Percentiles rank a stretch among this genome's conserved stretches.
These are phyloP conservation scores for Hondaea fermentalgiana DNA, from an alignment of 108 stramenopile genomes.

Conservation along the genomic window DNA sequence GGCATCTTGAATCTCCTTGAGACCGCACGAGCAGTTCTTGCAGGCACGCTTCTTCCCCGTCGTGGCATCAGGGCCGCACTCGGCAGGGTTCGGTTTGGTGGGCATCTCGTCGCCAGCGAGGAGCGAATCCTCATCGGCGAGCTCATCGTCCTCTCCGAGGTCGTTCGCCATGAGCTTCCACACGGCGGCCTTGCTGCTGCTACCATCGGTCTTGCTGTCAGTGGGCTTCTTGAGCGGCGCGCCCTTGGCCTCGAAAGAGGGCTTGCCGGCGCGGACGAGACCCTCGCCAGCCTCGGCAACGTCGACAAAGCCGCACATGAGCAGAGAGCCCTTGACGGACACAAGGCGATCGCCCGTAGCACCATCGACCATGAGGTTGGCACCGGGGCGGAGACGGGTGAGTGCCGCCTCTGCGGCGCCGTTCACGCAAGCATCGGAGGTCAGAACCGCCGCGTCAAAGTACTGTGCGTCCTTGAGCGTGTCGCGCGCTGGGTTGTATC, in stretches of 20 bases:
- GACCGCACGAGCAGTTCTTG: conserved; percentile 93
- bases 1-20: conserved; percentile 56
- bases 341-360: not conserved
- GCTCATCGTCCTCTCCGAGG: conserved; percentile 28
- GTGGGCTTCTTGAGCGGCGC: not conserved
- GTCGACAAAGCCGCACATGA: not conserved
- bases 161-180: conserved; percentile 11
- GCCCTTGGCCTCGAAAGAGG: not conserved
- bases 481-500: not conserved
- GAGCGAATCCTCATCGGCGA: conserved; percentile 44
- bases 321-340: not conserved
- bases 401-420: not conserved
- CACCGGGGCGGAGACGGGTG: not conserved
- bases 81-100: not conserved
- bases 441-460: not conserved
- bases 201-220: not conserved
- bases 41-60: conserved; percentile 60
- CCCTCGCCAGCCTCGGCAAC: not conserved
- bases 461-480: not conserved
- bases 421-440: not conserved
- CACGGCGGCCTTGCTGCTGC: not conserved
- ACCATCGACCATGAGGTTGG: not conserved
- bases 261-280: not conserved
- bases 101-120: conserved; percentile 16
- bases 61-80: not conserved